Conservation (phyloP, 768 basidiomycete species). For the Chalciporus piperatus region DNA sequence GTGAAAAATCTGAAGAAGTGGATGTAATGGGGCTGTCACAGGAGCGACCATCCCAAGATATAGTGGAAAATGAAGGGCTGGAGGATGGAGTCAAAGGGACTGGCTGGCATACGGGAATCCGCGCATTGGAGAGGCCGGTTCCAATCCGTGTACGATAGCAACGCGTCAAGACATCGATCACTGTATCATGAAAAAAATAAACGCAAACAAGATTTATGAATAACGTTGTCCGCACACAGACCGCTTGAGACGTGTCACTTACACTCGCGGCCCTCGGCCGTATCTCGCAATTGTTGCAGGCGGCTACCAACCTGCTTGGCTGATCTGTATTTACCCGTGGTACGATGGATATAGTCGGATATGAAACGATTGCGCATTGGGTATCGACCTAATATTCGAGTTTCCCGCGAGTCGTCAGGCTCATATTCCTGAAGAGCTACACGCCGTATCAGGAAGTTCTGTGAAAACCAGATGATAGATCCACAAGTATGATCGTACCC, state of each 20-base stretch:
- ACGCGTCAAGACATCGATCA: slow-evolving; percentile 35
- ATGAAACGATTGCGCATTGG: slow-evolving; percentile 81
- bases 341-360: slow-evolving; percentile 68
- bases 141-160: slow-evolving; percentile 30
- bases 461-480: slow-evolving; percentile 18
- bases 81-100: slow-evolving; percentile 11
- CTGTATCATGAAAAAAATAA: slow-evolving; percentile 32
- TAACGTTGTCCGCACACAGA: slow-evolving; percentile 23
- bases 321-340: slow-evolving; percentile 67
- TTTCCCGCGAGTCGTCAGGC: slow-evolving; percentile 71
- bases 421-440: slow-evolving; percentile 70
- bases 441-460: slow-evolving; percentile 13
- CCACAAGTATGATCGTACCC: slow-evolving; percentile 41
- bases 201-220: slow-evolving; percentile 26
- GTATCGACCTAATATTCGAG: slow-evolving; percentile 68
- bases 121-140: slow-evolving; percentile 20
- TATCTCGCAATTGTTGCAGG: slow-evolving; percentile 74
- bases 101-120: slow-evolving; percentile 14
- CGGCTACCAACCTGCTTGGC: slow-evolving; percentile 82
- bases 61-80: slow-evolving; percentile 18
- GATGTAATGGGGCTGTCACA: slow-evolving; percentile 19
- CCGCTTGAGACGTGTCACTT: slow-evolving; percentile 34
- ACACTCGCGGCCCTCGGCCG: slow-evolving; percentile 70
- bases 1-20: slow-evolving; percentile 19
- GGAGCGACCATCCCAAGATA: slow-evolving; percentile 20